Evolutionary conservation across 345 rosid species (phyloP).

Genomic region (Ailanthus altissimus): DNA sequence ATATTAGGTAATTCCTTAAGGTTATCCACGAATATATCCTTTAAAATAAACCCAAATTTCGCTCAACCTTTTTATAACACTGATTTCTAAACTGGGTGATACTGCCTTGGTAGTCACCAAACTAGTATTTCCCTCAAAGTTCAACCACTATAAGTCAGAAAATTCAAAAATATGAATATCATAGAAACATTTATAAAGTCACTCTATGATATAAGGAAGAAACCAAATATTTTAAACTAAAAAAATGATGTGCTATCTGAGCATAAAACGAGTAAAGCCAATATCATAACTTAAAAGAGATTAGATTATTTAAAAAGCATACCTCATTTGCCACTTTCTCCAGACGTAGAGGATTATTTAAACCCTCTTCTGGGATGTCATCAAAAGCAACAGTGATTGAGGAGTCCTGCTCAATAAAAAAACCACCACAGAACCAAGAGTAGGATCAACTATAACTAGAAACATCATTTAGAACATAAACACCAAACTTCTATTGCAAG

Average conservation of each 20-base stretch:
- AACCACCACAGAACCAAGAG: constrained; percentile 11
- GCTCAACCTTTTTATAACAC: too few relatives aligned
- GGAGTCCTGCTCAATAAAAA: constrained; percentile 51
- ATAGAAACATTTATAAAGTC: not conserved
- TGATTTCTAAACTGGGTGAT: too few relatives aligned
- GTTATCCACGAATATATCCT: too few relatives aligned
- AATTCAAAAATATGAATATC: not conserved
- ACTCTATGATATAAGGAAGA: constrained; percentile 2
- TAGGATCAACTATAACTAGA: constrained; percentile 6
- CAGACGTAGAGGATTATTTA: constrained; percentile 68
- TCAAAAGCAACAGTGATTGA: constrained; percentile 88
- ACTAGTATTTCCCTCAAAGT: not conserved
- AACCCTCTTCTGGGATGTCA: constrained; percentile 90
- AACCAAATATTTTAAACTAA: constrained; percentile 16
- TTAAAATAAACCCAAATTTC: too few relatives aligned
- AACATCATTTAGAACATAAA: constrained; percentile 11
- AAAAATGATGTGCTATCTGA: not conserved
- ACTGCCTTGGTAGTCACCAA: too few relatives aligned
- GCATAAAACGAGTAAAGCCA: not conserved
- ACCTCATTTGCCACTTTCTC: constrained; percentile 98
- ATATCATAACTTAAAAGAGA: constrained; percentile 1
- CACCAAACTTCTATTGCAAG: not conserved
- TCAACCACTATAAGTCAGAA: not conserved
- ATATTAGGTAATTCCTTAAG: too few relatives aligned
- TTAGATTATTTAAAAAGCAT: constrained; percentile 1